These are phyloP conservation scores for Metschnikowia lochheadii DNA, from an alignment of 805 yeast genomes.

Conservation along the genomic window DNA sequence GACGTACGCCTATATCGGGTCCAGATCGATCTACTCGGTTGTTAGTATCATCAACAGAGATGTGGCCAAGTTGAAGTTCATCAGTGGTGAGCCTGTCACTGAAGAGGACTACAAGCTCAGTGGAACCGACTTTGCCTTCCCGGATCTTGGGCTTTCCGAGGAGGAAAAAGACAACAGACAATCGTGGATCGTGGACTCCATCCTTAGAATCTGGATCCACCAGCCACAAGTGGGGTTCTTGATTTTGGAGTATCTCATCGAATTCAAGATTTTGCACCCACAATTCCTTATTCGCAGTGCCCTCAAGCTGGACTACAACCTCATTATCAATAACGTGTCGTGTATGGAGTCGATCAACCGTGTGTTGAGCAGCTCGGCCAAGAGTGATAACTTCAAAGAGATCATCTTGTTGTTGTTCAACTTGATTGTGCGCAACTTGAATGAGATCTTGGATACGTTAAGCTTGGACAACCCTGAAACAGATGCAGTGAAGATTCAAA, in stretches of 20 bases:
- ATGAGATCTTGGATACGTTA: conserved; percentile 19
- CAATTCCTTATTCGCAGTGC: conserved; percentile 25
- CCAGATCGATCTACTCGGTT: conserved; percentile 67
- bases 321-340: conserved; percentile 37
- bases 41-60: conserved; percentile 40
- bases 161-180: conserved; percentile 29
- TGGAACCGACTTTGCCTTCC: conserved; percentile 31
- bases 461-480: conserved; percentile 11
- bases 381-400: conserved; percentile 17
- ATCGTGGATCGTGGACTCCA: conserved; percentile 35
- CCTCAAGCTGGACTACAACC: conserved; percentile 26
- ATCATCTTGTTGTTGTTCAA: conserved; percentile 21
- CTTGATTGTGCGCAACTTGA: conserved; percentile 30
- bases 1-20: conserved; percentile 75
- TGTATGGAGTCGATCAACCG: conserved; percentile 42
- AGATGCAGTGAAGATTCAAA: conserved; percentile 22
- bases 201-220: conserved; percentile 41
- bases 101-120: conserved; percentile 27
- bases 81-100: conserved; percentile 31
- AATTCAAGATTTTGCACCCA: conserved; percentile 32
- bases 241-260: conserved; percentile 40
- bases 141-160: conserved; percentile 21
- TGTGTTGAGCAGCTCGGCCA: conserved; percentile 24
- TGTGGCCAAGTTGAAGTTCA: conserved; percentile 34
- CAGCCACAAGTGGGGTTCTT: conserved; percentile 44